These are phyloP conservation scores for Pythium insidiosum DNA, from an alignment of 352 stramenopile species.

Conservation along the genomic window DNA sequence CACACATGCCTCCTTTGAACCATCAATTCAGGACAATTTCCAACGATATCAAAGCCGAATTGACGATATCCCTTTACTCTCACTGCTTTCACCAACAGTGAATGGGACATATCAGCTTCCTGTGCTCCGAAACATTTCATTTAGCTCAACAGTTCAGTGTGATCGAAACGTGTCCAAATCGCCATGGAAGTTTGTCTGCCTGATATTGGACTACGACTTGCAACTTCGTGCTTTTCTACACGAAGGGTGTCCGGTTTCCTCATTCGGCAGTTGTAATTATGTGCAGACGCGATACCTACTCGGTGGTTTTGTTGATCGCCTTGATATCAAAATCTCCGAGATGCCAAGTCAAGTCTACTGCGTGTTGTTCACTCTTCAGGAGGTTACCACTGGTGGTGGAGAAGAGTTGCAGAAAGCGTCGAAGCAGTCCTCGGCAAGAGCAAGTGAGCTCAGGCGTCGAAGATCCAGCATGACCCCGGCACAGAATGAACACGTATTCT, in stretches of 20 bases:
- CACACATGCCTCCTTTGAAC: no score
- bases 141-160: constrained; percentile 32
- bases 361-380: constrained; percentile 43
- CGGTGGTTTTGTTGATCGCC: constrained; percentile 41
- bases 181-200: constrained; percentile 39
- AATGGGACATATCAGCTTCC: constrained; percentile 37
- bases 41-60: constrained; percentile 37
- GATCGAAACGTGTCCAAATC: constrained; percentile 13
- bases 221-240: constrained; percentile 60
- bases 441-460: no score
- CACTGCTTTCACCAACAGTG: constrained; percentile 31
- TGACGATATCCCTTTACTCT: constrained; percentile 53
- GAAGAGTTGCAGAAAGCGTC: neutral
- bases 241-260: constrained; percentile 28
- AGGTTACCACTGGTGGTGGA: no score
- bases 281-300: constrained; percentile 34
- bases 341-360: constrained; percentile 39
- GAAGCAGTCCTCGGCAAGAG: neutral
- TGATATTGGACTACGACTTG: constrained; percentile 54
- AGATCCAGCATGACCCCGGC: no score
- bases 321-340: constrained; percentile 27
- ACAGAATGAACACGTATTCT: no score
- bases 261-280: constrained; percentile 22
- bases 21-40: constrained; percentile 41
- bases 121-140: constrained; percentile 28